Conservation (phyloP, 768 basidiomycete species). For the Panaeolus cyanescens region DNA sequence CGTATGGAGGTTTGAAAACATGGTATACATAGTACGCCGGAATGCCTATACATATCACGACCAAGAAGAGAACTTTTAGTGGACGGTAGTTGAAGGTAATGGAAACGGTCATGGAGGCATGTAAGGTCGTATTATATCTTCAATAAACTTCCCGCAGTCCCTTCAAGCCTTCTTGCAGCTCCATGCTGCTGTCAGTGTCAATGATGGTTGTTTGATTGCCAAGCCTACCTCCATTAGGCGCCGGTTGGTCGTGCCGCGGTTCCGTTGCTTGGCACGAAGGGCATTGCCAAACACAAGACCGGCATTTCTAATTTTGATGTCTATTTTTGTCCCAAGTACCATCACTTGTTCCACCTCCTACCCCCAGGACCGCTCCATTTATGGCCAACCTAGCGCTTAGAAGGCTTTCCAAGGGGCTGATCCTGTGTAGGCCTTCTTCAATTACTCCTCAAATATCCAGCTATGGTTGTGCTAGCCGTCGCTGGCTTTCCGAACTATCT, state of each 20-base stretch:
- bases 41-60: constrained; percentile 14
- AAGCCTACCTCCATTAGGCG: neutral
- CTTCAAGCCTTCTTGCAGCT: neutral
- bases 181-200: too few species aligned
- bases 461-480: neutral
- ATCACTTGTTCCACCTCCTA: neutral
- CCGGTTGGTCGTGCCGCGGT: neutral
- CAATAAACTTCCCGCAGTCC: neutral
- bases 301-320: neutral
- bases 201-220: neutral
- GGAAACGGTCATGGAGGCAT: constrained; percentile 4
- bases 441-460: neutral
- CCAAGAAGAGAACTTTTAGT: constrained; percentile 16
- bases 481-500: constrained; percentile 5
- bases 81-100: constrained; percentile 17
- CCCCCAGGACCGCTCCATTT: neutral
- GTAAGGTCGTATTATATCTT: neutral
- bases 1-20: constrained; percentile 37
- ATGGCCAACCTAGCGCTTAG: neutral
- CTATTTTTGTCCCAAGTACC: neutral
- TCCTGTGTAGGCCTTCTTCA: neutral
- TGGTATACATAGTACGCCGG: constrained; percentile 34
- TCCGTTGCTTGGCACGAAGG: constrained; percentile 1
- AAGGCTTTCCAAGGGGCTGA: neutral
- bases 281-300: neutral